Conservation (phyloP, 2,329 filamentous ascomycete genomes). For the Cordyceps farinosa region DNA sequence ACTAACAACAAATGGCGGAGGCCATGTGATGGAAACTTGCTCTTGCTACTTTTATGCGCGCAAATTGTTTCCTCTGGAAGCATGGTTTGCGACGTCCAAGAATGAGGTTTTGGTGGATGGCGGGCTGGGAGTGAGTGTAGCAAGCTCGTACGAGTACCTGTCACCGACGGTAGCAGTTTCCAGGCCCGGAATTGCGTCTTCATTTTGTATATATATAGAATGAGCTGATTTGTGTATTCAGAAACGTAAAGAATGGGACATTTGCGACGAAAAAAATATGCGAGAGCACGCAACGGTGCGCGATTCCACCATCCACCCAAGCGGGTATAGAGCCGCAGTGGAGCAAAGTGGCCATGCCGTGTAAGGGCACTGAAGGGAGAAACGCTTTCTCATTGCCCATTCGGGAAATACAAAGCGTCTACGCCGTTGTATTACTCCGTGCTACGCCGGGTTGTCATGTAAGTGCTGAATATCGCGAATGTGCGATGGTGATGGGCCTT, state of each 20-base stretch:
- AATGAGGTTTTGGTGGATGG: no score
- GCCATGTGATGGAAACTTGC: neutral
- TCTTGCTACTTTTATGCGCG: neutral
- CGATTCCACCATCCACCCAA: neutral
- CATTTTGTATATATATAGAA: neutral
- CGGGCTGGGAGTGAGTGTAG: slow-evolving; percentile 1
- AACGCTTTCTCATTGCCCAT: neutral
- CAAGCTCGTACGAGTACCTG: neutral
- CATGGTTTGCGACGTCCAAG: neutral
- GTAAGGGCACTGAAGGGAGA: slow-evolving; percentile 1
- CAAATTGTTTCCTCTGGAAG: neutral
- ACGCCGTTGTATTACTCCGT: slow-evolving; percentile 1
- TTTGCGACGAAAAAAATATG: neutral
- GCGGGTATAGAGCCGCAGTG: slow-evolving; percentile 15
- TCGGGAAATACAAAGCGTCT: neutral
- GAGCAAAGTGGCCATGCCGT: slow-evolving; percentile 1
- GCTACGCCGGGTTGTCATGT: slow-evolving; percentile 2
- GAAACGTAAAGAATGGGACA: slow-evolving; percentile 12
- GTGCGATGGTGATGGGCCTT: neutral
- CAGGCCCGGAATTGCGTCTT: neutral
- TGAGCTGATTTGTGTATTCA: slow-evolving; percentile 9
- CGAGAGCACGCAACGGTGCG: slow-evolving; percentile 5
- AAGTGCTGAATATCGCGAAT: neutral
- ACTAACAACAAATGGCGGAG: neutral
- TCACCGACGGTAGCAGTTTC: neutral